Base-by-base conservation (phyloP, 1,139 yeast species). In the Suzukiozyma palmioleophila region DNA sequence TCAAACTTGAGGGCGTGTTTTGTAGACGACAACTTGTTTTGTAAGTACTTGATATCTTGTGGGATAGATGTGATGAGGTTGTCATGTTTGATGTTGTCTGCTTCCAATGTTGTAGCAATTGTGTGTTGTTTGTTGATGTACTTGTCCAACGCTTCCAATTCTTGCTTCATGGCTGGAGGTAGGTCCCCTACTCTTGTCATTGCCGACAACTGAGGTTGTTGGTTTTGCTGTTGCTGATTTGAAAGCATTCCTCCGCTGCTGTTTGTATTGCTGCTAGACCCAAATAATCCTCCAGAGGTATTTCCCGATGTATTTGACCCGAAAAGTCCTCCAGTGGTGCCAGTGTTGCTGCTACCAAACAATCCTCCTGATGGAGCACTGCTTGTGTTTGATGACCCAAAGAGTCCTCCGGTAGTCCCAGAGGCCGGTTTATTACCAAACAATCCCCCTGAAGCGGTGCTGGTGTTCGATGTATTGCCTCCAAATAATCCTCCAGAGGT, bases 161-260 rank as follows among this genome's bases (percentile, higher is more conserved):
- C 73, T 41, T 56, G 87, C 51, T 78, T 82, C 51, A 89, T 89
- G 32, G 78, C 71, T 10, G 76, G 77, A 0, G 97, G 95, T 35
- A 92, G 71, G 49, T 90, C 97, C 10, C 85, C 81, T 3, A 90
- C 92, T 39, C 95, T 74, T 0, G 97, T 87, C 75, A 90, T 79
- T 5, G 96, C 84, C 3, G 92, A 85, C 39, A 89, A 72, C 35
- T 78, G 83, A 13, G 42, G 40, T 37, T 42, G 54, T 26, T 46
- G 52, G 32, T 48, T 52, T 26, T 48, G 49, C 33, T 42, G 37
- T 38, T 27, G 40, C 36, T 39, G 33, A 13, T 24, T 28, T 7
- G 35, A 34, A 24, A 33, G 43, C 16, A 38, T 36, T 12, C 43
- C 51, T 24, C 50, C 51, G 4, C 43, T 36, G 15, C 36, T 37